A percentile compares a stretch with the other conserved stretches of the same genome.
These are phyloP conservation scores for Myrica gale DNA, from an alignment of 306 rosid genomes.

Conservation along the genomic window DNA sequence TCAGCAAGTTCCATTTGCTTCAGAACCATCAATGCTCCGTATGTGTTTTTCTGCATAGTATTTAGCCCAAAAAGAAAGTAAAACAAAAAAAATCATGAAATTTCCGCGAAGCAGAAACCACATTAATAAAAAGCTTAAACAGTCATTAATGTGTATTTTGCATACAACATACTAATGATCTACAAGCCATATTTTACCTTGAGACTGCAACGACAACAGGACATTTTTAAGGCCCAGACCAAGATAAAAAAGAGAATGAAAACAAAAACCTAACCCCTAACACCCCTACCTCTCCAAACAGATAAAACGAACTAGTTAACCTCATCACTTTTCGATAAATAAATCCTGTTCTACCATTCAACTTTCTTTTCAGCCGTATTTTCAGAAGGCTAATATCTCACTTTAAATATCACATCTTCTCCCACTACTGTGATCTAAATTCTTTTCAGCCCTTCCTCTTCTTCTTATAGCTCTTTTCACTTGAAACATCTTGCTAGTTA, in stretches of 20 bases:
- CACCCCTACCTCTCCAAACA: neutral
- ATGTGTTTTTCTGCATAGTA: conserved; percentile 60
- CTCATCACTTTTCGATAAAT: neutral
- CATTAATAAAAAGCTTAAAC: conserved; percentile 12
- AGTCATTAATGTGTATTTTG: neutral
- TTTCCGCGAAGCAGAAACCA: conserved; percentile 15
- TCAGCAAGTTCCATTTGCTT: conserved; percentile 57
- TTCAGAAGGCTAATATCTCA: neutral
- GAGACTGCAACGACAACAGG: neutral
- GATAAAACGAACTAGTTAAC: neutral
- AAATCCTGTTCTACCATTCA: neutral
- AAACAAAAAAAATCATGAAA: conserved; percentile 6
- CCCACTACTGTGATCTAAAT: neutral
- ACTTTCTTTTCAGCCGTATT: neutral
- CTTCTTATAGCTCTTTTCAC: neutral
- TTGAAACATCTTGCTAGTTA: neutral
- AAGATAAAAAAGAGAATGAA: neutral
- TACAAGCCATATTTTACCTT: neutral
- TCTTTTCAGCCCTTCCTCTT: neutral
- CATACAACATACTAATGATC: neutral
- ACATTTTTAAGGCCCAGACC: neutral
- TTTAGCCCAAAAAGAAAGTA: conserved; percentile 17
- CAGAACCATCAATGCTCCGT: conserved; percentile 51
- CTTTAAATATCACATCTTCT: neutral
- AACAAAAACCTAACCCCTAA: neutral